Conservation (phyloP, 495 filamentous ascomycete species). For the Penicillium ochrochloron region DNA sequence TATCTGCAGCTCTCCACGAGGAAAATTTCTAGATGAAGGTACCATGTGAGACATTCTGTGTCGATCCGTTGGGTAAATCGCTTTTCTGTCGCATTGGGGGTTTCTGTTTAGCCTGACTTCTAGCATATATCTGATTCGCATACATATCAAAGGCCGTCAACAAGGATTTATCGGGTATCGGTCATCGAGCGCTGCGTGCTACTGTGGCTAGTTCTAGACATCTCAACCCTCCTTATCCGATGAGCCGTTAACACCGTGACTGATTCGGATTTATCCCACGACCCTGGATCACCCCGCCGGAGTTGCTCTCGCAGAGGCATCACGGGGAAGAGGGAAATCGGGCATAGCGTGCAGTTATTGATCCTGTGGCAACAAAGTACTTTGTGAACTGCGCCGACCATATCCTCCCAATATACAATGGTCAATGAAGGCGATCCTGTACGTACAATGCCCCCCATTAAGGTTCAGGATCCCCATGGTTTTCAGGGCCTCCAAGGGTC, state of each 20-base stretch:
- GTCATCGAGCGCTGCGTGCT: background rate
- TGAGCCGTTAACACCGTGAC: conserved; percentile 3
- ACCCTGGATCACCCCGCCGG: conserved; percentile 3
- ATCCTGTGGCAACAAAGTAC: background rate
- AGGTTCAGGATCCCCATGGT: background rate
- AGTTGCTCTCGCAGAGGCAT: background rate
- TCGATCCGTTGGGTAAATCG: background rate
- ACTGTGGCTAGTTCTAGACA: background rate
- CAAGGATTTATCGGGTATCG: background rate
- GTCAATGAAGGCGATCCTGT: background rate
- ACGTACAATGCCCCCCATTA: background rate
- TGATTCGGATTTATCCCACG: conserved; percentile 10
- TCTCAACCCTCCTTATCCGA: conserved; percentile 1
- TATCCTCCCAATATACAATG: background rate
- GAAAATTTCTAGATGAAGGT: conserved; percentile 1
- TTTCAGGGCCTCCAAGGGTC: background rate
- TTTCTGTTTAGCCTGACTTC: background rate
- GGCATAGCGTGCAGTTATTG: background rate
- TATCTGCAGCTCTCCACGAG: conserved; percentile 2
- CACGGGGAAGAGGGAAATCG: background rate
- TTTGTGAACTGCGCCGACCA: background rate
- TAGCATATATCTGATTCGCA: background rate
- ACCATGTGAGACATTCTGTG: background rate
- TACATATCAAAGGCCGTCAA: background rate
- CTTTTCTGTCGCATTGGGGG: background rate